Conservation (phyloP, 345 rosid species). For the Melaleuca quinquenervia region DNA sequence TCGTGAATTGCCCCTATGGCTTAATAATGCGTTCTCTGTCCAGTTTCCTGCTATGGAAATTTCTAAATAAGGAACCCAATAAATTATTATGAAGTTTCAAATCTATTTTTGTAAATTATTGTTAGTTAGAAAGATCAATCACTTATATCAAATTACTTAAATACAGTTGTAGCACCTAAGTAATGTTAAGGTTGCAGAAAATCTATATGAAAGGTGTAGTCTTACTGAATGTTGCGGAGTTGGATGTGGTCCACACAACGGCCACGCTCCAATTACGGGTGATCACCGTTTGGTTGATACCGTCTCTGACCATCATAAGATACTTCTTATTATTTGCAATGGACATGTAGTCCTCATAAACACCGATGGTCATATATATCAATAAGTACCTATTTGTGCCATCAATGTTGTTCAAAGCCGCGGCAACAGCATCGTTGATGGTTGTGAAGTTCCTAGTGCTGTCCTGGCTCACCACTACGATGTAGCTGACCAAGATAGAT, state of each 20-base stretch:
- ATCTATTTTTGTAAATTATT: neutral
- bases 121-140: neutral
- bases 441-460: slow-evolving; percentile 57
- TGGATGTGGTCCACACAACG: slow-evolving; percentile 78
- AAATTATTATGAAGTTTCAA: neutral
- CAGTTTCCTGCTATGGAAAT: neutral
- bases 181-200: neutral
- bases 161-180: neutral
- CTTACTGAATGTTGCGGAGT: slow-evolving; percentile 72
- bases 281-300: slow-evolving; percentile 61
- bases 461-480: slow-evolving; percentile 54
- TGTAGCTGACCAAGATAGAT: slow-evolving; percentile 36
- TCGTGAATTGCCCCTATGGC: neutral
- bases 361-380: slow-evolving; percentile 58
- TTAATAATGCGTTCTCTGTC: neutral
- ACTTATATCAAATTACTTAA: neutral
- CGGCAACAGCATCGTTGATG: slow-evolving; percentile 51
- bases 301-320: slow-evolving; percentile 77
- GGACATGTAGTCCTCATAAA: slow-evolving; percentile 62
- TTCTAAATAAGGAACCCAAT: neutral
- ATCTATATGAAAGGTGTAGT: neutral
- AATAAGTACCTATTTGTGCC: slow-evolving; percentile 57
- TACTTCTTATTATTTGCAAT: slow-evolving; percentile 56
- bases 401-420: slow-evolving; percentile 59
- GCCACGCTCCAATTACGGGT: slow-evolving; percentile 72